Evolutionary conservation across 208 protist genomes (phyloP).

Genomic region (Leishmania lainsoni): DNA sequence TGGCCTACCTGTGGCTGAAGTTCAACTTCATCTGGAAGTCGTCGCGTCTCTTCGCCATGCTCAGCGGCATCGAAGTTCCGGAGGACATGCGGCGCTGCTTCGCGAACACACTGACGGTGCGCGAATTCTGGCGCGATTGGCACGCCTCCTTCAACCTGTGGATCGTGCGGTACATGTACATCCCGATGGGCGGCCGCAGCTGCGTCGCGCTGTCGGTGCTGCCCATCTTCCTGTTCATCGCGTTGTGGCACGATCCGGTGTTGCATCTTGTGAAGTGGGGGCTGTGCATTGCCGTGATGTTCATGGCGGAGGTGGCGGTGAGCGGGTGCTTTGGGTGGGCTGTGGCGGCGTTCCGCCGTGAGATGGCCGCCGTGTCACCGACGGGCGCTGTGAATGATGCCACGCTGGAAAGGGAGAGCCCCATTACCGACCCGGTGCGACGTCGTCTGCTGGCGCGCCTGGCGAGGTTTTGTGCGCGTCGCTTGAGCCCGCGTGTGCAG

Average conservation of each 20-base stretch:
- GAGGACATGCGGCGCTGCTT: no score
- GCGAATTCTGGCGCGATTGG: constrained; percentile 93
- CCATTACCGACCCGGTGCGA: no score
- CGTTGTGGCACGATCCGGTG: constrained; percentile 92
- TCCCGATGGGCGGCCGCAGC: constrained; percentile 83
- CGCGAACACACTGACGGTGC: no score
- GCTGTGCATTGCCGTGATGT: constrained; percentile 45
- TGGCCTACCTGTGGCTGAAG: no score
- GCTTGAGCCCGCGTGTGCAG: no score
- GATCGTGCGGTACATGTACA: constrained; percentile 95
- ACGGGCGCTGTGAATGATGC: no score
- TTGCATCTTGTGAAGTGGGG: constrained; percentile 81
- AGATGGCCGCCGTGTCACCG: constrained; percentile 16
- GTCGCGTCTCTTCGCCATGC: no score
- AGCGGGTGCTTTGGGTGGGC: constrained; percentile 28
- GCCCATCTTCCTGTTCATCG: constrained; percentile 94
- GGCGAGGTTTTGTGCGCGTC: no score
- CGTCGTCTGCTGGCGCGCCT: no score
- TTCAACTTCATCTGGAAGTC: no score
- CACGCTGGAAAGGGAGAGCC: no score
- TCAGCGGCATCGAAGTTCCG: no score
- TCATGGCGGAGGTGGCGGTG: constrained; percentile 61
- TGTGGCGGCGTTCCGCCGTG: constrained; percentile 17
- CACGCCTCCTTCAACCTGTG: constrained; percentile 94
- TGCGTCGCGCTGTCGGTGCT: constrained; percentile 66